A percentile compares a stretch with the other conserved stretches of the same genome.
Evolutionary conservation across 108 stramenopile species (phyloP).

Genomic region (Pseudonitzschia pungens): DNA sequence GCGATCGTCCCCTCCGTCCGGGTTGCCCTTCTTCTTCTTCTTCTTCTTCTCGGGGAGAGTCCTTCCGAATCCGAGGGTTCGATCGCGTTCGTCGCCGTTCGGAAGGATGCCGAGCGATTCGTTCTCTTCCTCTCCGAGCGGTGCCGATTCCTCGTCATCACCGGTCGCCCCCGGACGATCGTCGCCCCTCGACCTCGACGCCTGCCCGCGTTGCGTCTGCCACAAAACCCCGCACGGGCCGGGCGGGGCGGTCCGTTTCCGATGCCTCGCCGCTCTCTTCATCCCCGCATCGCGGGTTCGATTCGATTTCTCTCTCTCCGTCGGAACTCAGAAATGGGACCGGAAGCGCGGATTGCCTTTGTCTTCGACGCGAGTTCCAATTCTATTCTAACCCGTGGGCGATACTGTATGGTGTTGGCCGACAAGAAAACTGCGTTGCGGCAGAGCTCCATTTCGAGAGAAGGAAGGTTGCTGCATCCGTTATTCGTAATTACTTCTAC

Average conservation of each 20-base stretch:
- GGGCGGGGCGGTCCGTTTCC: slow-evolving; percentile 47
- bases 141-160: background rate
- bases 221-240: slow-evolving; percentile 54
- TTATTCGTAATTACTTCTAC: no score
- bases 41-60: background rate
- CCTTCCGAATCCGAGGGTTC: background rate
- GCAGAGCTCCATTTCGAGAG: no score
- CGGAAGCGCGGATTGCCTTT: no score
- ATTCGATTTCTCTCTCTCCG: background rate
- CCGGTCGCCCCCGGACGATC: background rate
- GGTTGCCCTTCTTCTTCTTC: slow-evolving; percentile 25
- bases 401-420: no score
- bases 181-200: no score
- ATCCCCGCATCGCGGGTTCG: slow-evolving; percentile 1
- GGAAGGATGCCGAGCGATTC: background rate
- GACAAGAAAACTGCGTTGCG: no score
- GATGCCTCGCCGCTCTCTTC: slow-evolving; percentile 41
- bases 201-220: background rate
- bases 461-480: no score
- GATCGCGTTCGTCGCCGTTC: background rate
- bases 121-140: background rate
- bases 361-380: no score
- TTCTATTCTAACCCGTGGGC: no score
- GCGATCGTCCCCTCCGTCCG: background rate
- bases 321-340: background rate